Evolutionary conservation across 2,329 filamentous ascomycete species (phyloP).

Genomic region (Aureobasidium leucospermi): DNA sequence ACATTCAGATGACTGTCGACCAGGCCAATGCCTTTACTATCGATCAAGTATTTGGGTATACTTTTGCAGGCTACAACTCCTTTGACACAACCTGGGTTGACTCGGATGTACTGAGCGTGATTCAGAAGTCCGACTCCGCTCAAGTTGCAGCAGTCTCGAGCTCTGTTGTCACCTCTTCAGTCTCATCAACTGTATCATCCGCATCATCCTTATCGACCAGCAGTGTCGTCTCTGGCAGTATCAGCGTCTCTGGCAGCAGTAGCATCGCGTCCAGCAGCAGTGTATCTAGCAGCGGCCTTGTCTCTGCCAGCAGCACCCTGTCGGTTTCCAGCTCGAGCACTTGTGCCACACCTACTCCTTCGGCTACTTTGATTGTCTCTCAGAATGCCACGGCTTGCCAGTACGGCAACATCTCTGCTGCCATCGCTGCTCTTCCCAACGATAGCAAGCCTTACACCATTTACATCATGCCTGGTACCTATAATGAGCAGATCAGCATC

Average conservation of each 20-base stretch:
- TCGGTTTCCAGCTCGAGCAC: conserved; percentile 17
- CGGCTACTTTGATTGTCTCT: conserved; percentile 30
- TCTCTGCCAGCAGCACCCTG: conserved; percentile 15
- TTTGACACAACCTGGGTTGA: conserved; percentile 34
- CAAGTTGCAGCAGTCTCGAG: conserved; percentile 16
- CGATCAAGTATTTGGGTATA: conserved; percentile 30
- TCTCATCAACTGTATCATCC: conserved; percentile 16
- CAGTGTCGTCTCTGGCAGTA: conserved; percentile 1
- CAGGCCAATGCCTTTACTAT: conserved; percentile 31
- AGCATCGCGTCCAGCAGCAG: neutral
- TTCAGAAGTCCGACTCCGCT: conserved; percentile 27
- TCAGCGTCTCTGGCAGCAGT: neutral
- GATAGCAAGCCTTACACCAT: conserved; percentile 36
- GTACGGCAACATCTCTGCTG: conserved; percentile 36
- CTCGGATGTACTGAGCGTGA: conserved; percentile 25
- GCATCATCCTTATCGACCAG: neutral
- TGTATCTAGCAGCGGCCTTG: conserved; percentile 15
- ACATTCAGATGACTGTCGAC: conserved; percentile 27
- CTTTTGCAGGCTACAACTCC: conserved; percentile 29
- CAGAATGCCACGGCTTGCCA: conserved; percentile 27
- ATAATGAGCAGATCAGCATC: conserved; percentile 36
- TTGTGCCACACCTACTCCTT: conserved; percentile 21
- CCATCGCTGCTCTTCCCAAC: conserved; percentile 37
- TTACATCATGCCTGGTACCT: conserved; percentile 34
- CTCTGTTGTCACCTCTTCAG: neutral